Evolutionary conservation across 768 basidiomycete genomes (phyloP).

Genomic region (Leccinellum rugosiceps): DNA sequence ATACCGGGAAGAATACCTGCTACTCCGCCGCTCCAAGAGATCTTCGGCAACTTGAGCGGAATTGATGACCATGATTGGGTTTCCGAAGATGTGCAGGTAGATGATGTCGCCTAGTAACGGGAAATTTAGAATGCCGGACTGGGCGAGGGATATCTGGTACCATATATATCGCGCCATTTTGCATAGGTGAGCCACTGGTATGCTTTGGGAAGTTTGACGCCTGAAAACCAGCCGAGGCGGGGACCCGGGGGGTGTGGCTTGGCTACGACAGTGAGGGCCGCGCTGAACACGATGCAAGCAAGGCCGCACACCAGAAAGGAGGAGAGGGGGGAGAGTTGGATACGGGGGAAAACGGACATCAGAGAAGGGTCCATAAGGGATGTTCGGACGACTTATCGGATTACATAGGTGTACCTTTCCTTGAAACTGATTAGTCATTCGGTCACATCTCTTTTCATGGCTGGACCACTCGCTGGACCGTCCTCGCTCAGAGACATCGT

Average conservation of each 20-base stretch:
- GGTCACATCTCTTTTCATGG: slow-evolving; percentile 10
- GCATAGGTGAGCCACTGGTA: slow-evolving; percentile 48
- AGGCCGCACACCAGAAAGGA: slow-evolving; percentile 5
- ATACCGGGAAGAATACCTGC: slow-evolving; percentile 41
- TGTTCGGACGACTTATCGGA: not conserved
- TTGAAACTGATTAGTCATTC: not conserved
- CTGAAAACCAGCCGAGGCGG: slow-evolving; percentile 36
- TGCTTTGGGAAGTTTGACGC: slow-evolving; percentile 30
- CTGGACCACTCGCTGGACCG: slow-evolving; percentile 54
- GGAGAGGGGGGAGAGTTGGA: not conserved
- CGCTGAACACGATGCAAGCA: slow-evolving; percentile 12
- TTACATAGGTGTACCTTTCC: not conserved
- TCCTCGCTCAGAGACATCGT: slow-evolving; percentile 67
- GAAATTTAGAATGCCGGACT: not conserved
- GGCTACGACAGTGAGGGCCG: slow-evolving; percentile 1
- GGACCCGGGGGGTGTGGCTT: slow-evolving; percentile 41
- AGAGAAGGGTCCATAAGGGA: not conserved
- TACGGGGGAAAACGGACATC: not conserved
- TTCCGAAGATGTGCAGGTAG: slow-evolving; percentile 42
- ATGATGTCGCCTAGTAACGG: slow-evolving; percentile 42
- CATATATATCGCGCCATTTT: slow-evolving; percentile 42
- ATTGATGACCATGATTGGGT: slow-evolving; percentile 47
- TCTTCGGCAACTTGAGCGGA: slow-evolving; percentile 39
- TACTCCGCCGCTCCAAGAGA: slow-evolving; percentile 44
- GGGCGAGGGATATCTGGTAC: slow-evolving; percentile 18